These are phyloP conservation scores for Cornus kousa DNA, from an alignment of 148 eudicot species.

Conservation along the genomic window DNA sequence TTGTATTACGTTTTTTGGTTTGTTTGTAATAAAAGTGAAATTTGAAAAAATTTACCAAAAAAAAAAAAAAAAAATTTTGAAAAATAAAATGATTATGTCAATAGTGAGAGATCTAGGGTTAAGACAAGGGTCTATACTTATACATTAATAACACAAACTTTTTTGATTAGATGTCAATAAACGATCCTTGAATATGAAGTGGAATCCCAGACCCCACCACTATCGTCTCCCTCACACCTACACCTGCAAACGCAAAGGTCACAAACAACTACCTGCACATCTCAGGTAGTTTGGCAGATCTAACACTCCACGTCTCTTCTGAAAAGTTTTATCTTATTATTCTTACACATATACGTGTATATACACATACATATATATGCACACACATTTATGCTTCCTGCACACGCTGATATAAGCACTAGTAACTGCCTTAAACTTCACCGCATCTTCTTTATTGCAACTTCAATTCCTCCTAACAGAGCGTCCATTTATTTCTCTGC, in stretches of 20 bases:
- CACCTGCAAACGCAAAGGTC: constrained; percentile 8
- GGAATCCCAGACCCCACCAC: not conserved
- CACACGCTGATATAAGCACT: not conserved
- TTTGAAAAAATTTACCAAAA: no score
- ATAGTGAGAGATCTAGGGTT: no score
- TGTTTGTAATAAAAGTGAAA: no score
- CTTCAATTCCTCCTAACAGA: not conserved
- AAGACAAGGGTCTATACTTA: no score
- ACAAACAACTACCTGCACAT: constrained; percentile 4
- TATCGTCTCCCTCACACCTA: not conserved
- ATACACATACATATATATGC: not conserved
- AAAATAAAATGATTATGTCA: no score
- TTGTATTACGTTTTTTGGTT: no score
- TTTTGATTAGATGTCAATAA: no score
- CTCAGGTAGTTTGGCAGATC: constrained; percentile 14
- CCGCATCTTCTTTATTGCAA: not conserved
- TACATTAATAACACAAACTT: no score
- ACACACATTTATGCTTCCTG: not conserved
- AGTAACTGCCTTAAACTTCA: not conserved
- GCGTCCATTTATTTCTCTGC: not conserved
- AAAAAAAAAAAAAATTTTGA: no score
- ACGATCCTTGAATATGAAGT: no score
- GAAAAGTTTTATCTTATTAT: not conserved
- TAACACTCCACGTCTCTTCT: constrained; percentile 22
- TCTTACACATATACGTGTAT: no score